Conservation (phyloP, 2,329 filamentous ascomycete species). For the Neophaeococcomyces aloes region DNA sequence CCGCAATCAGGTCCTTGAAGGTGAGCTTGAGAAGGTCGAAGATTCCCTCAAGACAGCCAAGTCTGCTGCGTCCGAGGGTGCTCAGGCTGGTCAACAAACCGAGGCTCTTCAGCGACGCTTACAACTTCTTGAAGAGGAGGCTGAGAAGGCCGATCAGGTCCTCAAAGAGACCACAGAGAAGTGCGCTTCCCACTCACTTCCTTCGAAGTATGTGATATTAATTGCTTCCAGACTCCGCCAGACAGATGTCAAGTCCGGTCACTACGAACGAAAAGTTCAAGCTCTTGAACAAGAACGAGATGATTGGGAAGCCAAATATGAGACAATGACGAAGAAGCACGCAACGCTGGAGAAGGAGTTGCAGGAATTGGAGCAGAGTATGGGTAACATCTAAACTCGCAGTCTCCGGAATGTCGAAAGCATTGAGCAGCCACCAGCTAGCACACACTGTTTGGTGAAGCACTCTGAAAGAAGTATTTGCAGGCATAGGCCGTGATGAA, state of each 20-base stretch:
- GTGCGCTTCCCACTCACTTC: conserved; percentile 48
- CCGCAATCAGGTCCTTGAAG: conserved; percentile 86
- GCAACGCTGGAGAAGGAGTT: conserved; percentile 73
- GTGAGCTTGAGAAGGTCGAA: conserved; percentile 89
- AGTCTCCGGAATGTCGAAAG: background rate
- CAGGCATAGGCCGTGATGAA: background rate
- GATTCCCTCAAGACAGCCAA: conserved; percentile 73
- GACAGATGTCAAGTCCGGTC: conserved; percentile 97
- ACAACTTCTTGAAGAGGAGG: conserved; percentile 95
- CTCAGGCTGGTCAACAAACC: conserved; percentile 76
- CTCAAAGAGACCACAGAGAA: conserved; percentile 97
- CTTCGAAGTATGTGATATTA: conserved; percentile 3
- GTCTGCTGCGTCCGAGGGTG: conserved; percentile 69
- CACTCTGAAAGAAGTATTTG: background rate
- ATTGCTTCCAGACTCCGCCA: conserved; percentile 66
- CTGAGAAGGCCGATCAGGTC: conserved; percentile 91
- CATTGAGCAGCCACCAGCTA: background rate
- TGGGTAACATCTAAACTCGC: conserved; percentile 71
- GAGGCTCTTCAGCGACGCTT: conserved; percentile 85
- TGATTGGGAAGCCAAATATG: conserved; percentile 95
- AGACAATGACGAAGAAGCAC: conserved; percentile 94
- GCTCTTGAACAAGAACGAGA: conserved; percentile 85
- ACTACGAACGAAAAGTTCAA: conserved; percentile 99
- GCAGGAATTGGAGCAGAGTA: conserved; percentile 79
- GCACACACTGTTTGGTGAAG: background rate